Base-by-base conservation (phyloP, 73 alveolate species). In the Breviolum minutum region DNA sequence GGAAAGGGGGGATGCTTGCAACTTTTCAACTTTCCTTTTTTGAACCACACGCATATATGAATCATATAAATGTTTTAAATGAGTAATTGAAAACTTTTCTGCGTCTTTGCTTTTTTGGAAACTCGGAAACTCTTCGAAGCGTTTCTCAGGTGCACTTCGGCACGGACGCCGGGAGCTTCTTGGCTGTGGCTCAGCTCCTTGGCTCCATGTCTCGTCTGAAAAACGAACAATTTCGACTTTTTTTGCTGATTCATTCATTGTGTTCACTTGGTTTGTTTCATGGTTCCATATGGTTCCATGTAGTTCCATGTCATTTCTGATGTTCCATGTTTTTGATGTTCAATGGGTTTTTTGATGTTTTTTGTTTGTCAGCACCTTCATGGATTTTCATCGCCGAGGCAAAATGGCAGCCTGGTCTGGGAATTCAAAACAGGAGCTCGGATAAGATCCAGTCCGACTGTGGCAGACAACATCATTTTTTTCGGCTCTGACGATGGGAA, bases 91-190 rank as follows among this genome's bases (percentile, higher is more conserved):
- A n/a, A n/a, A n/a, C n/a, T n/a, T n/a, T n/a, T n/a, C n/a, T n/a
- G n/a, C n/a, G n/a, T n/a, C n/a, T n/a, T n/a, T n/a, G n/a, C n/a
- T n/a, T n/a, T n/a, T n/a, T n/a, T n/a, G n/a, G n/a, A n/a, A n/a
- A n/a, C n/a, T n/a, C n/a, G n/a, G n/a, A n/a, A n/a, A n/a, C n/a
- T n/a, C n/a, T n/a, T n/a, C n/a, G n/a, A n/a, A n/a, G n/a, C n/a
- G n/a, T n/a, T n/a, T n/a, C n/a, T n/a, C n/a, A n/a, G 92, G 92
- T 83, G 48, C 92, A 83, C n/a, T 83, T 83, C 92, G 92, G 92
- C 54, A 83, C 92, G 13, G 92, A 83, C 8, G 92, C 71, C n/a
- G 92, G 92, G 62, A 54, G 92, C 22, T 83, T 83, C 73, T 26
- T 83, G 26, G 92, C 92, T 8, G 71, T 83, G 61, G 76, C 71